Conservation (phyloP, 768 basidiomycete genomes). For the Mycena vitilis region DNA sequence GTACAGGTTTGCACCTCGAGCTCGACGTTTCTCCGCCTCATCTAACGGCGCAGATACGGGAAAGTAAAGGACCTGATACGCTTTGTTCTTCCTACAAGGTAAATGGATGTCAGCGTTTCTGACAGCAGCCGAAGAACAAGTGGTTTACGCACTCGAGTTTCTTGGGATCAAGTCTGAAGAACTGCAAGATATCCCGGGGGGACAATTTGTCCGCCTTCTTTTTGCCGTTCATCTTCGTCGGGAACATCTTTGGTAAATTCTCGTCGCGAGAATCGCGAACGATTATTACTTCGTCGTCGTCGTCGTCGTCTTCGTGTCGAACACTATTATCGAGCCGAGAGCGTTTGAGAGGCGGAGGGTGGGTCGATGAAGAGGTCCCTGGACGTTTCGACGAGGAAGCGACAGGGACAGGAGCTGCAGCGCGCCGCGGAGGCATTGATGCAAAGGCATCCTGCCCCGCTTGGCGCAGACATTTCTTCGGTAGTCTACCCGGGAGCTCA, state of each 20-base stretch:
- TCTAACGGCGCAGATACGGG: slow-evolving; percentile 75
- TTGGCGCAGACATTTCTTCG: slow-evolving; percentile 34
- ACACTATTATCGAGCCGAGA: slow-evolving; percentile 28
- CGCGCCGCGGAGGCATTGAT: slow-evolving; percentile 18
- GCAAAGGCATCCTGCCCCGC: slow-evolving; percentile 40
- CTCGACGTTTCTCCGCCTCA: slow-evolving; percentile 56
- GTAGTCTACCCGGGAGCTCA: slow-evolving; percentile 36
- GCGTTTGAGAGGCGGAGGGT: slow-evolving; percentile 43
- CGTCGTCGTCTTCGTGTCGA: slow-evolving; percentile 36
- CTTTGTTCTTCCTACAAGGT: slow-evolving; percentile 57
- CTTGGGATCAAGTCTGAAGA: slow-evolving; percentile 60
- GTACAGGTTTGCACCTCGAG: slow-evolving; percentile 60
- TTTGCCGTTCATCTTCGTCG: slow-evolving; percentile 2
- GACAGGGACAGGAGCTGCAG: slow-evolving; percentile 3
- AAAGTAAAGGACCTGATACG: slow-evolving; percentile 89
- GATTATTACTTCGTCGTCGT: slow-evolving; percentile 45
- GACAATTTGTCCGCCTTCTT: slow-evolving; percentile 40
- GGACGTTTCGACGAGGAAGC: slow-evolving; percentile 38
- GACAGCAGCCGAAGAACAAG: too few relatives aligned
- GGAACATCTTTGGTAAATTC: slow-evolving; percentile 7
- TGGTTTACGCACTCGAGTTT: slow-evolving; percentile 35
- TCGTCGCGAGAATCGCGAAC: slow-evolving; percentile 36
- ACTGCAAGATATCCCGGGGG: slow-evolving; percentile 51
- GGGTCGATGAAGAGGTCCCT: slow-evolving; percentile 27
- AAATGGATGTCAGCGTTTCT: slow-evolving; percentile 12